These are phyloP conservation scores for Starmera dryadoides DNA, from an alignment of 805 yeast genomes.

Conservation along the genomic window DNA sequence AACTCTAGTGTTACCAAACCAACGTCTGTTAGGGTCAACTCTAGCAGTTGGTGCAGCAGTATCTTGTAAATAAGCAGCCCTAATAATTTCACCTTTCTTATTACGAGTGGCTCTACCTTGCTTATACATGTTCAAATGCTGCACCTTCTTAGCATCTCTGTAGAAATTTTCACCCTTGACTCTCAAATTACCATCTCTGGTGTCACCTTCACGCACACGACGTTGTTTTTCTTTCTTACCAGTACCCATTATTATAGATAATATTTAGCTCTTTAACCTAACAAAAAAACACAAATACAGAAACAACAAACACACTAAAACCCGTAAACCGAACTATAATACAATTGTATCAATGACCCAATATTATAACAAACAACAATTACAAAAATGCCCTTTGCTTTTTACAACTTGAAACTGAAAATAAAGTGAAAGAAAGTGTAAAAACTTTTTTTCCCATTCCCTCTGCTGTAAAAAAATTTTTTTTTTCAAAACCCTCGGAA, in stretches of 20 bases:
- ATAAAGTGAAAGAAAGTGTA: not conserved
- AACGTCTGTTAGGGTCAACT: constrained; percentile 91
- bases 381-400: too few species aligned
- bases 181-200: constrained; percentile 83
- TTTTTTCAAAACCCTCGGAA: not conserved
- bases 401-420: too few species aligned
- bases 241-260: constrained; percentile 72
- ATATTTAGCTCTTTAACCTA: too few species aligned
- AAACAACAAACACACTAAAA: not conserved
- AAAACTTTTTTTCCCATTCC: not conserved
- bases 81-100: constrained; percentile 77
- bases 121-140: constrained; percentile 87
- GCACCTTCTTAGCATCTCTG: constrained; percentile 87
- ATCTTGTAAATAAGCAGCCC: constrained; percentile 84
- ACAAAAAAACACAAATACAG: not conserved
- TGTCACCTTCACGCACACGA: constrained; percentile 73
- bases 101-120: constrained; percentile 83
- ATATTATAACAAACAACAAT: too few species aligned
- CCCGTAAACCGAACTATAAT: too few species aligned
- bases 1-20: constrained; percentile 98
- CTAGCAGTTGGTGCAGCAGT: constrained; percentile 86
- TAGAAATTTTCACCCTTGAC: constrained; percentile 97
- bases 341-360: too few species aligned
- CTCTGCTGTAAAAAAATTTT: too few species aligned
- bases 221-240: constrained; percentile 88